Percentiles rank a stretch among this genome's conserved stretches.
phyloP scores from a whole-genome alignment of 768 basidiomycete genomes.

The Auricularia sp. region DNA sequence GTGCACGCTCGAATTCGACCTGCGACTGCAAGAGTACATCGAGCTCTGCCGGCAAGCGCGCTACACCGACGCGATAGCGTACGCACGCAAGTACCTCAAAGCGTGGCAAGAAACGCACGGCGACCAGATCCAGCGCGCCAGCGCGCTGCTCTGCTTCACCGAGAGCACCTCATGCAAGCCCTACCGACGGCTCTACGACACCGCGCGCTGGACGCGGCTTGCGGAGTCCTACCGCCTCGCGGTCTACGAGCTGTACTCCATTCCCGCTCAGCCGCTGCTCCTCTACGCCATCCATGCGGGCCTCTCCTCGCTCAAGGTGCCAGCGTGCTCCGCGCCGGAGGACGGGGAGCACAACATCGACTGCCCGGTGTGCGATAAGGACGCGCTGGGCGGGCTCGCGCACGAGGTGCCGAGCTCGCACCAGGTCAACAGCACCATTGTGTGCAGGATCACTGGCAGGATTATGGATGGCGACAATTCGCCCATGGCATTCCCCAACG shows the following conservation, averaged over 20 bases:
- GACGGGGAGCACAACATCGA: constrained; percentile 55
- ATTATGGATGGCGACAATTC: constrained; percentile 94
- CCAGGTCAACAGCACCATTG: constrained; percentile 91
- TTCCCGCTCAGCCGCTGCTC: constrained; percentile 80
- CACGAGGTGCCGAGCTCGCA: constrained; percentile 85
- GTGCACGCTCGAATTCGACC: constrained; percentile 93
- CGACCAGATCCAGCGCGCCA: constrained; percentile 63
- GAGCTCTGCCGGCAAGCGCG: constrained; percentile 69
- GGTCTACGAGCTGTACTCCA: constrained; percentile 76
- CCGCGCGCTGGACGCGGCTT: constrained; percentile 63
- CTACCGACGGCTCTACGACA: constrained; percentile 86
- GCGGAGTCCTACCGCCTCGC: constrained; percentile 73
- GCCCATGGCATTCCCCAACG: constrained; percentile 86
- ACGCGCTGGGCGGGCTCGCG: constrained; percentile 64
- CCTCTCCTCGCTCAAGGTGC: constrained; percentile 80
- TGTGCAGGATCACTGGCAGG: constrained; percentile 80
- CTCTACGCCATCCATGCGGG: constrained; percentile 87
- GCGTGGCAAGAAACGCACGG: constrained; percentile 78
- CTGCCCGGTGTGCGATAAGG: constrained; percentile 82
- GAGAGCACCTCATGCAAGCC: constrained; percentile 54
- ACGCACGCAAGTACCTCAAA: constrained; percentile 70
- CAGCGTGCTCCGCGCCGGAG: constrained; percentile 52
- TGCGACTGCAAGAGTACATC: constrained; percentile 92
- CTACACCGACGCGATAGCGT: constrained; percentile 67
- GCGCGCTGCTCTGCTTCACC: constrained; percentile 68